Evolutionary conservation across 768 basidiomycete species (phyloP).

Genomic region (Suillus fuscotomentosus): DNA sequence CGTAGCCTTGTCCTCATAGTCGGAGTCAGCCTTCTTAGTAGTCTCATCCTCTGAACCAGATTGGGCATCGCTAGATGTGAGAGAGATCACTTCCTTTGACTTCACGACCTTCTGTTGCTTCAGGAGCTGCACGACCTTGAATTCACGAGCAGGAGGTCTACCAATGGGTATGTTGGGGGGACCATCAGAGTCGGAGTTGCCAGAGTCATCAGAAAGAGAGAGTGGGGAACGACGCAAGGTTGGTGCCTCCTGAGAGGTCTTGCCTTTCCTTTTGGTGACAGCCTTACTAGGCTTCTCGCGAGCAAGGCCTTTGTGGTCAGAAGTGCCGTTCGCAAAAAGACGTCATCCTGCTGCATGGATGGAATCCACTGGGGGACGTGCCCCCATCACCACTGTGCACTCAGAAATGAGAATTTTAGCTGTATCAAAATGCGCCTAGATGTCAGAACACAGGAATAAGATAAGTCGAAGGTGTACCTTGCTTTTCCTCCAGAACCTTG

Average conservation of each 20-base stretch:
- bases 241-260: not conserved
- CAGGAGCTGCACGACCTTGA: not conserved
- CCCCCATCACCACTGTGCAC: not conserved
- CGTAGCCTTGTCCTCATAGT: not conserved
- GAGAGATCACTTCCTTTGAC: not conserved
- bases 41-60: not conserved
- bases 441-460: not conserved
- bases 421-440: not conserved
- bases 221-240: not conserved
- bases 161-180: not conserved
- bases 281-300: not conserved
- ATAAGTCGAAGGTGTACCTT: not conserved
- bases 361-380: not conserved
- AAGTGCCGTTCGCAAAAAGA: not conserved
- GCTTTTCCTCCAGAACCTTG: not conserved
- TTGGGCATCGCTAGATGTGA: not conserved
- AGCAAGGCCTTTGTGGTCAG: not conserved
- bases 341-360: not conserved
- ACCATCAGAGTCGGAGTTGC: not conserved
- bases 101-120: too few species aligned
- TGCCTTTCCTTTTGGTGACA: not conserved
- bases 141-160: not conserved
- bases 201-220: not conserved
- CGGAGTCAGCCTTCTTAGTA: not conserved
- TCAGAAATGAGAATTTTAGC: not conserved